These are phyloP conservation scores for Saccharomycopsis amapae DNA, from an alignment of 805 yeast genomes.

Conservation along the genomic window DNA sequence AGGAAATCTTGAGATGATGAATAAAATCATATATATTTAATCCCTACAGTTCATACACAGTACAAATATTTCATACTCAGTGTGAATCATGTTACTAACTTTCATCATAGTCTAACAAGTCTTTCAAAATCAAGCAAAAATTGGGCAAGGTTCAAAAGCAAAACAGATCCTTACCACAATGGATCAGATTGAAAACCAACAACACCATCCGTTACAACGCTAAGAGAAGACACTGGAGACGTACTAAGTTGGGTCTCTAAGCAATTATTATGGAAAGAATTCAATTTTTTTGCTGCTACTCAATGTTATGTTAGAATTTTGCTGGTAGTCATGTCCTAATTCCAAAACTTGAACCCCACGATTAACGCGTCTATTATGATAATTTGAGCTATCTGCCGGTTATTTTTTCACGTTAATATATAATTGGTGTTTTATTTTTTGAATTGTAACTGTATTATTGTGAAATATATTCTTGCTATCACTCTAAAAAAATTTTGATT, in stretches of 20 bases:
- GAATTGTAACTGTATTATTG: too few species aligned
- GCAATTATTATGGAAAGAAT: neutral
- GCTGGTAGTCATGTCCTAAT: neutral
- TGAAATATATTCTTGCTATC: too few species aligned
- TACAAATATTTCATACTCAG: too few species aligned
- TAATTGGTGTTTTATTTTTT: too few species aligned
- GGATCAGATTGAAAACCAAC: conserved; percentile 97
- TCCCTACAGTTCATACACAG: too few species aligned
- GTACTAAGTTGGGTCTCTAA: conserved; percentile 97
- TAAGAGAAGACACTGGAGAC: conserved; percentile 99
- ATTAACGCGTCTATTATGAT: too few species aligned
- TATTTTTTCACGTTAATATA: too few species aligned
- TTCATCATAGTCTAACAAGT: conserved; percentile 69
- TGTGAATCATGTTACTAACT: conserved; percentile 19
- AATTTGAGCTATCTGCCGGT: too few species aligned
- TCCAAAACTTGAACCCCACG: too few species aligned
- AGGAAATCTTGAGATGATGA: too few species aligned
- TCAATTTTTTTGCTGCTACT: neutral
- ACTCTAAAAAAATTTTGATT: too few species aligned
- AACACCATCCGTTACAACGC: conserved; percentile 98
- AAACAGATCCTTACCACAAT: conserved; percentile 99
- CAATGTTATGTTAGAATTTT: neutral
- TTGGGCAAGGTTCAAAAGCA: conserved; percentile 98
- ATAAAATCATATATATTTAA: too few species aligned
- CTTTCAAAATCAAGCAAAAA: conserved; percentile 96